Conservation (phyloP, 2,329 filamentous ascomycete species). For the Boeremia exigua region DNA sequence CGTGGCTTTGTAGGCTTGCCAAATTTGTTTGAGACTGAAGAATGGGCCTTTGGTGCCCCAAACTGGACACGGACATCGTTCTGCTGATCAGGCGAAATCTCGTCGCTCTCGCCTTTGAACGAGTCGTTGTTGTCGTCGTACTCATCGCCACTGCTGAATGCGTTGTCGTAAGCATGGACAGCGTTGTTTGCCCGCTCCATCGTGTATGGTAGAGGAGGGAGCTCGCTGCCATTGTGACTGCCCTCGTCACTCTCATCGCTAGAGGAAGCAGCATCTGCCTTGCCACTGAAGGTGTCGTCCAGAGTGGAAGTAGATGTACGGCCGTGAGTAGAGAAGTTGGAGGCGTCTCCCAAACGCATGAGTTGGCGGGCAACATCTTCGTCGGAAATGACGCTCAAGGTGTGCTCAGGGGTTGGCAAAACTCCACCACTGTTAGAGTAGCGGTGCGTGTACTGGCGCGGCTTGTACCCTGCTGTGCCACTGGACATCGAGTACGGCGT, state of each 20-base stretch:
- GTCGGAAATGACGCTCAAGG: slow-evolving; percentile 95
- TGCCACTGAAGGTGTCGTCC: slow-evolving; percentile 91
- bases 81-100: slow-evolving; percentile 47
- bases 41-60: slow-evolving; percentile 44
- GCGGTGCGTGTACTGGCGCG: slow-evolving; percentile 50
- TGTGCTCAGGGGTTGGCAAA: slow-evolving; percentile 94
- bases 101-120: slow-evolving; percentile 63
- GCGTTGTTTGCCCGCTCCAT: slow-evolving; percentile 27
- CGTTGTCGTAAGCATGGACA: slow-evolving; percentile 55
- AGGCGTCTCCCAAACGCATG: slow-evolving; percentile 93
- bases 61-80: slow-evolving; percentile 52
- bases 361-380: slow-evolving; percentile 97
- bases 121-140: slow-evolving; percentile 61
- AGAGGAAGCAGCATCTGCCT: slow-evolving; percentile 69
- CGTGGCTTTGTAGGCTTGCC: slow-evolving; percentile 49
- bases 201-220: slow-evolving; percentile 46
- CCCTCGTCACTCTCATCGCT: slow-evolving; percentile 73
- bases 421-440: slow-evolving; percentile 61
- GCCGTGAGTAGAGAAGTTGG: slow-evolving; percentile 84
- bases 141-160: slow-evolving; percentile 66
- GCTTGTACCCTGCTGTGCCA: slow-evolving; percentile 40
- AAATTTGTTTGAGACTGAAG: slow-evolving; percentile 48
- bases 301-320: slow-evolving; percentile 91
- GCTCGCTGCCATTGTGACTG: slow-evolving; percentile 62
- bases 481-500: slow-evolving; percentile 47